phyloP scores from a whole-genome alignment of 164 flowering plant genomes.

The Malania oleifera region DNA sequence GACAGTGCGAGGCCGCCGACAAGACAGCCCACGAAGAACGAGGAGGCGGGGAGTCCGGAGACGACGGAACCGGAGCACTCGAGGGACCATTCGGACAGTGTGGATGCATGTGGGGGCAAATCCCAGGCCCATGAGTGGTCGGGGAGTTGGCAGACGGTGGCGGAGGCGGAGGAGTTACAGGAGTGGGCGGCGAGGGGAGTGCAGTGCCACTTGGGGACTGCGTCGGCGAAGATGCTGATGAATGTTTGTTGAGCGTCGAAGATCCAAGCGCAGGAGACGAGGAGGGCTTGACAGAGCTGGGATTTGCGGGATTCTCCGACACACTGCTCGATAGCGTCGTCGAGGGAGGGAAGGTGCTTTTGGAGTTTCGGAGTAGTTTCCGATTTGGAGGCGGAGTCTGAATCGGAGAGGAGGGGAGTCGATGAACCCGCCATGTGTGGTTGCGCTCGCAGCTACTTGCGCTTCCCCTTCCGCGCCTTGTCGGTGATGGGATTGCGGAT shows the following conservation, averaged over 20 bases:
- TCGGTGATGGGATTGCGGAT: too few relatives aligned
- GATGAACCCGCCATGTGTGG: not conserved
- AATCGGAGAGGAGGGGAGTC: not conserved
- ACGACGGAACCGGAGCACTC: constrained; percentile 2
- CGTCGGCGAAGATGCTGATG: constrained; percentile 7
- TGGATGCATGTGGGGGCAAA: not conserved
- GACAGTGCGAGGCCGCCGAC: not conserved
- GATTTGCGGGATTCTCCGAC: not conserved
- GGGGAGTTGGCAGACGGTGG: not conserved
- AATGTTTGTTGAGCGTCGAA: constrained; percentile 13
- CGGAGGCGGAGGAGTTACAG: not conserved
- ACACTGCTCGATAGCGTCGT: not conserved
- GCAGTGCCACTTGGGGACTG: constrained; percentile 2
- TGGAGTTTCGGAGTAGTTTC: too few relatives aligned
- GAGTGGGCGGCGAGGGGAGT: not conserved
- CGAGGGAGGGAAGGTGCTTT: not conserved
- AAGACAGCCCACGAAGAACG: constrained; percentile 3
- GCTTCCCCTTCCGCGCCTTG: too few relatives aligned
- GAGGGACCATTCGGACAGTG: not conserved
- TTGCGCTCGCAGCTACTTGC: too few relatives aligned
- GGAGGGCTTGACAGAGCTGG: not conserved
- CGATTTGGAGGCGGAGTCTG: not conserved
- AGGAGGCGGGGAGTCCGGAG: not conserved
- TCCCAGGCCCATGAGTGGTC: not conserved
- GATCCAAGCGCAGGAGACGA: not conserved